phyloP scores from a whole-genome alignment of 23 red algal species.

The Gracilariopsis chorda region DNA sequence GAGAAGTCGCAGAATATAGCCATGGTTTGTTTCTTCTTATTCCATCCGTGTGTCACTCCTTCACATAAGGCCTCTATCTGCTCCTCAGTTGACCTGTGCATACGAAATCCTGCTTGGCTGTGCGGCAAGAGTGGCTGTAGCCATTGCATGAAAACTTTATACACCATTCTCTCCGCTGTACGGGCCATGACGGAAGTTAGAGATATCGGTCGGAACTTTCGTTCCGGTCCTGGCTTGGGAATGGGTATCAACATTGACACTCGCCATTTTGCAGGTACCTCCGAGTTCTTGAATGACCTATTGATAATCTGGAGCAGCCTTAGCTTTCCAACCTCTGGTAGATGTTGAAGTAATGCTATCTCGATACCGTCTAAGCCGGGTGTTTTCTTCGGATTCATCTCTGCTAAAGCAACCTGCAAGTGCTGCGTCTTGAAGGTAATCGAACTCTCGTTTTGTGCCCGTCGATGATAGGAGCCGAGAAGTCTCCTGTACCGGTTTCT shows the following conservation, averaged over 20 bases:
- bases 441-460: not conserved
- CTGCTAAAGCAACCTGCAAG: not conserved
- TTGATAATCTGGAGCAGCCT: not conserved
- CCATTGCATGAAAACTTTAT: not conserved
- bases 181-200: not conserved
- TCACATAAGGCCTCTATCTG: not conserved
- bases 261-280: not conserved
- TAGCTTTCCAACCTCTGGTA: not conserved
- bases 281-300: not conserved
- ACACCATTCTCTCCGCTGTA: not conserved
- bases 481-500: not conserved
- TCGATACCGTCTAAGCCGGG: not conserved
- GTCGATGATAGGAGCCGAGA: not conserved
- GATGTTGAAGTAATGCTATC: not conserved
- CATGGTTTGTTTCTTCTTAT: not conserved
- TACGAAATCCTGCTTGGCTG: not conserved
- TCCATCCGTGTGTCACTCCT: not conserved
- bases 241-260: not conserved
- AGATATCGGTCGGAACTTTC: not conserved
- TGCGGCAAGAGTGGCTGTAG: not conserved
- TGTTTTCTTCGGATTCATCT: not conserved
- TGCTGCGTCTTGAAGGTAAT: no score
- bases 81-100: not conserved
- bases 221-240: not conserved
- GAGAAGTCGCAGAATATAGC: not conserved